phyloP scores from a whole-genome alignment of 2,329 filamentous ascomycete genomes.

The Bretziella fagacearum region DNA sequence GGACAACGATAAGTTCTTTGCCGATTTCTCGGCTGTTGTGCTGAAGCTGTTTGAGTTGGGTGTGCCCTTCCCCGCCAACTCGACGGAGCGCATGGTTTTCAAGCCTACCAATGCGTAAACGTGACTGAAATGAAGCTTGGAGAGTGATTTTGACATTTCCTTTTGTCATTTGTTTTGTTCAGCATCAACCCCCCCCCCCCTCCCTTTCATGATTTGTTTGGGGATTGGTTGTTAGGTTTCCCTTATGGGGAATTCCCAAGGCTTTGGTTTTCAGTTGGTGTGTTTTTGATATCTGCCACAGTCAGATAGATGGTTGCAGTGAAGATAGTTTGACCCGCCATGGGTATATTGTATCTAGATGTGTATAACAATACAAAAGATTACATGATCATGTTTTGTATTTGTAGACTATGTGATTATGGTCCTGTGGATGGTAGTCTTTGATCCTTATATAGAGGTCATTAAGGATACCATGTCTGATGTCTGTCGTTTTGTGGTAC shows the following conservation, averaged over 20 bases:
- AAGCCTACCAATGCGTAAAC: constrained; percentile 31
- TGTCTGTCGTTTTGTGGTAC: too few species aligned
- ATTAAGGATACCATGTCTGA: too few species aligned
- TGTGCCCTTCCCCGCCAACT: constrained; percentile 62
- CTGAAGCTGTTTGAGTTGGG: constrained; percentile 83
- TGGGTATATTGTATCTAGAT: neutral
- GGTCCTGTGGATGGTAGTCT: too few species aligned
- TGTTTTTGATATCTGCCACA: constrained; percentile 2
- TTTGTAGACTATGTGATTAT: neutral
- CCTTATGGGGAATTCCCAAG: too few species aligned
- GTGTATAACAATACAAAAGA: neutral
- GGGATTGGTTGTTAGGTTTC: neutral
- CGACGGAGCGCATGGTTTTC: constrained; percentile 40
- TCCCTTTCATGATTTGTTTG: neutral
- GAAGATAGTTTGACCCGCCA: neutral
- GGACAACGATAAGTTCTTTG: constrained; percentile 83
- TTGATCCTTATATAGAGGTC: too few species aligned
- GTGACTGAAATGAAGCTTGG: neutral
- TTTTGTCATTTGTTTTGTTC: constrained; percentile 8
- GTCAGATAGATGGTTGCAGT: constrained; percentile 2
- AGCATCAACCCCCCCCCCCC: neutral
- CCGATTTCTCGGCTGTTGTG: constrained; percentile 68
- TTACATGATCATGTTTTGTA: neutral
- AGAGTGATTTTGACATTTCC: neutral
- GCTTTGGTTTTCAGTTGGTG: neutral